phyloP scores from a whole-genome alignment of 352 stramenopile genomes.

The Albugo laibachii region DNA sequence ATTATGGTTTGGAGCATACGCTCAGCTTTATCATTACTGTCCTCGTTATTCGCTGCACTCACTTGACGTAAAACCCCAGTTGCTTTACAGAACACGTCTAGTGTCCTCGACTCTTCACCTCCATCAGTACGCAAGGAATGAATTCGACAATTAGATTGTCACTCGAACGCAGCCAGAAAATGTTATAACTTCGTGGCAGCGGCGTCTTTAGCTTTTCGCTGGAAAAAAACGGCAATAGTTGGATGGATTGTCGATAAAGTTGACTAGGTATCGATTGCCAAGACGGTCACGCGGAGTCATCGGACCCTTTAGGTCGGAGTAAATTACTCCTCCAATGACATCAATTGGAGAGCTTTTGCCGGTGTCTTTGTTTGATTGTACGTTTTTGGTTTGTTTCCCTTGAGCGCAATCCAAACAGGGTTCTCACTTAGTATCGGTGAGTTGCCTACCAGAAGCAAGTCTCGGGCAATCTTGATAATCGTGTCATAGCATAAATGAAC shows the following conservation, averaged over 20 bases:
- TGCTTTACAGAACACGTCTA: conserved; percentile 12
- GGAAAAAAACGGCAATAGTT: not conserved
- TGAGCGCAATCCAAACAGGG: conserved; percentile 5
- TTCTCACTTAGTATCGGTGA: not conserved
- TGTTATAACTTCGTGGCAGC: not conserved
- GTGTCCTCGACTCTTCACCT: conserved; percentile 10
- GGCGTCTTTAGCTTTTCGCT: not conserved
- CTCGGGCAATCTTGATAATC: conserved; percentile 2
- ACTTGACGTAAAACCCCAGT: conserved; percentile 9
- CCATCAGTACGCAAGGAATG: conserved; percentile 1
- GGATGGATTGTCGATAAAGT: not conserved
- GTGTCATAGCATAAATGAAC: conserved; percentile 4
- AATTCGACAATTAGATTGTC: not conserved
- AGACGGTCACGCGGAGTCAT: not conserved
- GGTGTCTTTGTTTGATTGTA: not conserved
- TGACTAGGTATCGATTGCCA: not conserved
- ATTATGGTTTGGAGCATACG: conserved; percentile 13
- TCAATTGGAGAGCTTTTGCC: not conserved
- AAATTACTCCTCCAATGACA: not conserved
- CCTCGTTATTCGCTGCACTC: conserved; percentile 9
- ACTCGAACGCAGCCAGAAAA: not conserved
- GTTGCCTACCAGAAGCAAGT: not conserved
- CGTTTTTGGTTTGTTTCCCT: conserved; percentile 1
- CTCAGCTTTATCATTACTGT: conserved; percentile 14
- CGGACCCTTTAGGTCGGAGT: not conserved